A percentile compares a stretch with the other conserved stretches of the same genome.
Evolutionary conservation across 306 rosid species (phyloP).

Genomic region (Potentilla sterilis): DNA sequence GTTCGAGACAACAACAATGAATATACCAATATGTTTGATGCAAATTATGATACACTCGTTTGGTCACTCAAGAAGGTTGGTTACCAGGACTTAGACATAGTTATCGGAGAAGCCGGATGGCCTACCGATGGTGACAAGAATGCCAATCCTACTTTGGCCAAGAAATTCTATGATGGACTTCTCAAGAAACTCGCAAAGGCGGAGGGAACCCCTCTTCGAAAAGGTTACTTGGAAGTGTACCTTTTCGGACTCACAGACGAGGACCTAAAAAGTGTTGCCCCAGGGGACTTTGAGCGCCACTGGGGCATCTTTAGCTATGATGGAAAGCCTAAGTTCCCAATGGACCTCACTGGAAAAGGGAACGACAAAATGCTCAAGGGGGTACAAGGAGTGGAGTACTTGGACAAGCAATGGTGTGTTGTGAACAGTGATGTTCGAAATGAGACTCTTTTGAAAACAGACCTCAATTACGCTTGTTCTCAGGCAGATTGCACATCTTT

Average conservation of each 20-base stretch:
- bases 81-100: slow-evolving; percentile 34
- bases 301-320: slow-evolving; percentile 75
- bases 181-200: slow-evolving; percentile 43
- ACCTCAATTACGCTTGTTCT: slow-evolving; percentile 50
- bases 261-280: slow-evolving; percentile 53
- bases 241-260: slow-evolving; percentile 64
- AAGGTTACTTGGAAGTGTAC: slow-evolving; percentile 33
- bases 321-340: slow-evolving; percentile 55
- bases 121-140: slow-evolving; percentile 65
- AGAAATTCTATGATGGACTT: slow-evolving; percentile 60
- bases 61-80: slow-evolving; percentile 54
- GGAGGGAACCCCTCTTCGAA: slow-evolving; percentile 54
- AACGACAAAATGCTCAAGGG: slow-evolving; percentile 32
- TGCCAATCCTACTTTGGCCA: slow-evolving; percentile 34
- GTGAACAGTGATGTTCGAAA: slow-evolving; percentile 5
- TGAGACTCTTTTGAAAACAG: rapidly evolving
- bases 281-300: slow-evolving; percentile 73
- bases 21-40: slow-evolving; percentile 66
- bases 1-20: slow-evolving; percentile 36
- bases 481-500: slow-evolving; percentile 58
- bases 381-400: slow-evolving; percentile 61
- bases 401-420: slow-evolving; percentile 59
- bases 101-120: slow-evolving; percentile 86
- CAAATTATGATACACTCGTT: slow-evolving; percentile 66
- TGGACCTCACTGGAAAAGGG: slow-evolving; percentile 63